A percentile compares a stretch with the other conserved stretches of the same genome.
Evolutionary conservation across 2,329 filamentous ascomycete genomes (phyloP).

Genomic region (Gyromitra esculenta): DNA sequence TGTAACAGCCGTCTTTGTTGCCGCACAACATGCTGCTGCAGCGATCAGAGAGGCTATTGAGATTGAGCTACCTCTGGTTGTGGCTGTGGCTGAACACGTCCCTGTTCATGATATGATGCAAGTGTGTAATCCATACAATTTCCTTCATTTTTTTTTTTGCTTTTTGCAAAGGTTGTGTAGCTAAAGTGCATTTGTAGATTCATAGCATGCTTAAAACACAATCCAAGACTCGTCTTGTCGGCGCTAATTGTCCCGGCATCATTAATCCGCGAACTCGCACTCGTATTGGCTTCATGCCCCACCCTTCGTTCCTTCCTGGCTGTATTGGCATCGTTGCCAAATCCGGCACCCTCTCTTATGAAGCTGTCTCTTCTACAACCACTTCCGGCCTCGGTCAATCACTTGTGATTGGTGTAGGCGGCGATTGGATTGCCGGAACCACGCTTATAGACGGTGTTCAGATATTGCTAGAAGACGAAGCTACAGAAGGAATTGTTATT

Average conservation of each 20-base stretch:
- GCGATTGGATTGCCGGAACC: slow-evolving; percentile 78
- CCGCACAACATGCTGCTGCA: slow-evolving; percentile 75
- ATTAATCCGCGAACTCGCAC: slow-evolving; percentile 77
- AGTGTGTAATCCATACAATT: slow-evolving; percentile 45
- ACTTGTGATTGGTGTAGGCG: slow-evolving; percentile 79
- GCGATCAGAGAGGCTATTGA: slow-evolving; percentile 84
- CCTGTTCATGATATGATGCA: slow-evolving; percentile 80
- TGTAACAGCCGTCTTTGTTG: slow-evolving; percentile 81
- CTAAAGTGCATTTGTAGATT: slow-evolving; percentile 60
- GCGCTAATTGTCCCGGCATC: slow-evolving; percentile 83
- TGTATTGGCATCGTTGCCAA: slow-evolving; percentile 80
- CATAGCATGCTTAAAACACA: slow-evolving; percentile 77
- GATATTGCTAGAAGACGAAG: slow-evolving; percentile 72
- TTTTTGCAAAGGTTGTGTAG: neutral
- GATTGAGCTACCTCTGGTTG: slow-evolving; percentile 79
- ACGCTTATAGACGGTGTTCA: slow-evolving; percentile 76
- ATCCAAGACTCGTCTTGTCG: slow-evolving; percentile 76
- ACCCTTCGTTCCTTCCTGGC: slow-evolving; percentile 75
- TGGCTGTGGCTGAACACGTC: slow-evolving; percentile 82
- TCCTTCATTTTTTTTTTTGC: neutral
- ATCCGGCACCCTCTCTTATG: slow-evolving; percentile 81
- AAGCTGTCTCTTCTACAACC: slow-evolving; percentile 78
- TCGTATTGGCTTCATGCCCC: slow-evolving; percentile 78
- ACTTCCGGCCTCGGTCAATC: slow-evolving; percentile 79
- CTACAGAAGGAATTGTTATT: slow-evolving; percentile 76